A percentile compares a stretch with the other conserved stretches of the same genome.
These are phyloP conservation scores for Amniculicola lignicola DNA, from an alignment of 495 filamentous ascomycete species.

Conservation along the genomic window DNA sequence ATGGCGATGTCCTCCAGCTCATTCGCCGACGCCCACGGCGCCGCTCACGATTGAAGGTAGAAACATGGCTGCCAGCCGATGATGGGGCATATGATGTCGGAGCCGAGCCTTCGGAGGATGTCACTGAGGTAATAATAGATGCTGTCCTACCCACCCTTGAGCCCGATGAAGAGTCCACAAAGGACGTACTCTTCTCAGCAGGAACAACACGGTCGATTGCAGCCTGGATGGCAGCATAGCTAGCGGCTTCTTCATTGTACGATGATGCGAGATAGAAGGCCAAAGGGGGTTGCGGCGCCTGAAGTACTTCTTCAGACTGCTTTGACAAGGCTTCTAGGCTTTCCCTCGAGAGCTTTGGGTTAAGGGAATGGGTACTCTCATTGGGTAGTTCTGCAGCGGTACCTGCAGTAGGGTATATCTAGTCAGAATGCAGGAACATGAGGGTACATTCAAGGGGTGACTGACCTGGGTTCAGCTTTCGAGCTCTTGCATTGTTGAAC, in stretches of 20 bases:
- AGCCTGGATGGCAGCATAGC: conserved; percentile 16
- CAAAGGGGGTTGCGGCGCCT: conserved; percentile 15
- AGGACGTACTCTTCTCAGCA: conserved; percentile 1
- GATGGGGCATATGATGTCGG: conserved; percentile 19
- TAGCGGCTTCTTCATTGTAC: conserved; percentile 16
- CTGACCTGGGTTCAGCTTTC: conserved; percentile 9
- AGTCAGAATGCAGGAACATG: not conserved
- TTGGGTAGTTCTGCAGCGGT: not conserved
- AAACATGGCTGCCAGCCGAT: conserved; percentile 19
- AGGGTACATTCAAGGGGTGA: not conserved
- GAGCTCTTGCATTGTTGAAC: conserved; percentile 31
- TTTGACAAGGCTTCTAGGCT: conserved; percentile 20
- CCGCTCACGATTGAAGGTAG: conserved; percentile 23
- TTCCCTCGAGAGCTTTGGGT: conserved; percentile 15
- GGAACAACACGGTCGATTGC: conserved; percentile 6
- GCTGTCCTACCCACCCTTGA: conserved; percentile 7
- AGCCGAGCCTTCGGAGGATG: conserved; percentile 19
- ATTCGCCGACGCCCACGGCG: conserved; percentile 20
- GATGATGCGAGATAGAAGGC: conserved; percentile 17
- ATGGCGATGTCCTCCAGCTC: conserved; percentile 19
- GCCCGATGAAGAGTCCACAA: conserved; percentile 15
- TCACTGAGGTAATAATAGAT: conserved; percentile 20
- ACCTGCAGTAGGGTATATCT: not conserved
- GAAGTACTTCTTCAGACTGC: not conserved
- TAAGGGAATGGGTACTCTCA: not conserved